phyloP scores from a whole-genome alignment of 2,329 filamentous ascomycete genomes.

The Trichoderma asperellum region DNA sequence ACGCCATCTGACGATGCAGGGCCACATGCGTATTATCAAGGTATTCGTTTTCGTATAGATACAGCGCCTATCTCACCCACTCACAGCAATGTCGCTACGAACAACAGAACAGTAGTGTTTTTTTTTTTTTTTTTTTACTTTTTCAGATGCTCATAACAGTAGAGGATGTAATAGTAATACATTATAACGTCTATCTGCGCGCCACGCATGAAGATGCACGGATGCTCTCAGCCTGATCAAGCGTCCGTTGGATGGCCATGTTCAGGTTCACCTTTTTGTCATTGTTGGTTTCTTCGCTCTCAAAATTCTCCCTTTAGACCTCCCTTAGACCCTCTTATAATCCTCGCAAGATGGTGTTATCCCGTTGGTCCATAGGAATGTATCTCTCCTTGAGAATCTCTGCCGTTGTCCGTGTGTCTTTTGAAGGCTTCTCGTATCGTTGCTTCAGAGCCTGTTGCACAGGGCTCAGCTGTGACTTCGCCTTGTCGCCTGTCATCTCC shows the following conservation, averaged over 20 bases:
- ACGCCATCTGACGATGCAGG: neutral
- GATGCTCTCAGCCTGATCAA: slow-evolving; percentile 16
- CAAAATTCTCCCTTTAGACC: slow-evolving; percentile 17
- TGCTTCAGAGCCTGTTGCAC: slow-evolving; percentile 56
- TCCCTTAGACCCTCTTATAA: slow-evolving; percentile 34
- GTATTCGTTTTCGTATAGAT: neutral
- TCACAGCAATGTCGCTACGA: neutral
- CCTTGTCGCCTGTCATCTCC: slow-evolving; percentile 36
- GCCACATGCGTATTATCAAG: neutral
- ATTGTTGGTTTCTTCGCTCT: neutral
- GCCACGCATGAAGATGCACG: slow-evolving; percentile 5
- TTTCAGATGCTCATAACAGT: neutral
- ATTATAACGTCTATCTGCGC: slow-evolving; percentile 26
- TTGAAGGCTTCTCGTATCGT: slow-evolving; percentile 52
- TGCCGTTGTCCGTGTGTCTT: slow-evolving; percentile 54
- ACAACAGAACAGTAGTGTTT: neutral
- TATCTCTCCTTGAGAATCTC: slow-evolving; percentile 61
- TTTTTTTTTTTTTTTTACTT: neutral
- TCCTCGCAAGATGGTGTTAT: slow-evolving; percentile 51
- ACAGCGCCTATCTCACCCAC: neutral
- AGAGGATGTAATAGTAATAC: slow-evolving; percentile 24
- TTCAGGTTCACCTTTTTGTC: slow-evolving; percentile 2
- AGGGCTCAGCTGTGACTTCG: slow-evolving; percentile 39
- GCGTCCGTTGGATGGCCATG: neutral
- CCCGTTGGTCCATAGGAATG: slow-evolving; percentile 51